Percentiles rank a stretch among this genome's conserved stretches.
These are phyloP conservation scores for Pyrenochaeta sp. DNA, from an alignment of 2,329 filamentous ascomycete species.

Conservation along the genomic window DNA sequence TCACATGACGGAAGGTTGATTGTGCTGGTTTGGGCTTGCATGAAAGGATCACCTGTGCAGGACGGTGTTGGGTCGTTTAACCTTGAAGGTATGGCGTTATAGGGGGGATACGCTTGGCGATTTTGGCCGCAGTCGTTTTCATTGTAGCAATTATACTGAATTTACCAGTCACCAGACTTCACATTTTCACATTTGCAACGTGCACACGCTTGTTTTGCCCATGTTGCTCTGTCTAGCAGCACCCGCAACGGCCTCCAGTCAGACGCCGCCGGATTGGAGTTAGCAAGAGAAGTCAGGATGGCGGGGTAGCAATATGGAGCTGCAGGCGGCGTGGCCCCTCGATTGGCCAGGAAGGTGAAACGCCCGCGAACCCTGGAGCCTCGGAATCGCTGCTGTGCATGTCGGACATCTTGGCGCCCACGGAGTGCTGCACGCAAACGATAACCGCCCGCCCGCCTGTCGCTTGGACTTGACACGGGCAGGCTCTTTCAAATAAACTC, in stretches of 20 bases:
- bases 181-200: too few relatives aligned
- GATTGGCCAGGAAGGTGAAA: constrained; percentile 20
- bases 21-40: background rate
- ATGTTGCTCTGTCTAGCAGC: too few relatives aligned
- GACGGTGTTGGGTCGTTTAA: background rate
- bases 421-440: constrained; percentile 27
- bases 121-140: too few relatives aligned
- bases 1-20: background rate
- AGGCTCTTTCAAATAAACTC: too few relatives aligned
- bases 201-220: background rate
- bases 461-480: background rate
- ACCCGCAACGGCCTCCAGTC: background rate
- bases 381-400: constrained; percentile 17
- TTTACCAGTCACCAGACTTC: too few relatives aligned
- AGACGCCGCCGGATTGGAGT: background rate
- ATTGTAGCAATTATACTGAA: too few relatives aligned
- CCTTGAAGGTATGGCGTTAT: too few relatives aligned
- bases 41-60: background rate
- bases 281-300: constrained; percentile 8
- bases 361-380: constrained; percentile 12
- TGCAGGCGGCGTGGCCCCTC: constrained; percentile 10
- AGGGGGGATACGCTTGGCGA: too few relatives aligned
- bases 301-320: constrained; percentile 24
- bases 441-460: constrained; percentile 3
- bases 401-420: constrained; percentile 27